Percentiles rank a stretch among this genome's conserved stretches.
These are phyloP conservation scores for Coleophoma cylindrospora DNA, from an alignment of 2,329 filamentous ascomycete genomes.

Conservation along the genomic window DNA sequence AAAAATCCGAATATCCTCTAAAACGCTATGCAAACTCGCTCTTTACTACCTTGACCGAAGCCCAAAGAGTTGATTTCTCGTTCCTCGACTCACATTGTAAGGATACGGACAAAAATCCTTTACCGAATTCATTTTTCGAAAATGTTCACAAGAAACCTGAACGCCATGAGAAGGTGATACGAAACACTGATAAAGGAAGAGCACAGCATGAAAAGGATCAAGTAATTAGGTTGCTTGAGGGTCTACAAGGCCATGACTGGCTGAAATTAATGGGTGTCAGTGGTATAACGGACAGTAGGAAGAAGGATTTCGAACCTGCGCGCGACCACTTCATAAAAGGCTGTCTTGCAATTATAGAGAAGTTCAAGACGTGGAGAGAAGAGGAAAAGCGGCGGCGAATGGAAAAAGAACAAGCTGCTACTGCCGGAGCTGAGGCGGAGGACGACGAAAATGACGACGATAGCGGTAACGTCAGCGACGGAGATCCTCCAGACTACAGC, in stretches of 20 bases:
- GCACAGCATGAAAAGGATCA: constrained; percentile 64
- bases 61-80: constrained; percentile 50
- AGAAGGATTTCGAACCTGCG: constrained; percentile 82
- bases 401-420: constrained; percentile 63
- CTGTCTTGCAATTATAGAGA: constrained; percentile 75
- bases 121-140: constrained; percentile 51
- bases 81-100: constrained; percentile 41
- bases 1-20: constrained; percentile 31
- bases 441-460: constrained; percentile 28
- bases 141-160: constrained; percentile 53
- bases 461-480: constrained; percentile 32
- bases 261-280: constrained; percentile 86
- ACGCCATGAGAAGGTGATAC: constrained; percentile 54
- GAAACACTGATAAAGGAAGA: constrained; percentile 59
- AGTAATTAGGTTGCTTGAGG: constrained; percentile 65
- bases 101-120: constrained; percentile 41
- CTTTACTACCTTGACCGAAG: constrained; percentile 50
- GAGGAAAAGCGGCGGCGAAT: constrained; percentile 81
- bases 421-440: constrained; percentile 39
- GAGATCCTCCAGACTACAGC: constrained; percentile 57
- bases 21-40: constrained; percentile 51
- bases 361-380: constrained; percentile 82
- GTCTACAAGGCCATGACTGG: constrained; percentile 89
- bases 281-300: constrained; percentile 72
- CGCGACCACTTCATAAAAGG: constrained; percentile 80